Evolutionary conservation across 805 yeast species (phyloP), one percentile per base, ranked within the genome.

Genomic region (Candida koratica): DNA sequence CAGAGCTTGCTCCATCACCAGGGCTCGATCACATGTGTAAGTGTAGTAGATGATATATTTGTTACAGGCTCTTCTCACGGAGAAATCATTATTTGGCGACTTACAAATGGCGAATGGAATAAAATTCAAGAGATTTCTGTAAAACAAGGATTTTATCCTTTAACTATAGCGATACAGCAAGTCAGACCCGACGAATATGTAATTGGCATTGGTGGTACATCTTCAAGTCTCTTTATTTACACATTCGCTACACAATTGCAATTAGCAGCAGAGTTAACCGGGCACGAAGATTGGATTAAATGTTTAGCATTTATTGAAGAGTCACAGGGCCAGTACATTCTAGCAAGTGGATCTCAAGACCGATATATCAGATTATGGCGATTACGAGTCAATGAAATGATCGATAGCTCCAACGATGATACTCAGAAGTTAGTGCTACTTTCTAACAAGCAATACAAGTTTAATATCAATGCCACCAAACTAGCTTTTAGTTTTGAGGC

Each of bases 241-340:
- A 56, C 80, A 0, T 39, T 44, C 1, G 32, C 38, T 4, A 34
- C 41, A 5, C 22, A 45, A 9, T 60, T 70, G 27, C 35, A 48
- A 6, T 64, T 61, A 36, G 64, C 69, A 19, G 83, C 88, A 1
- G 62, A 62, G 6, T 59, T 93, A 22, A 71, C 79, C 17, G 98
- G 99, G 4, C 98, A 93, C 56, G 98, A 93, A 59, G 96, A 89
- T 58, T 93, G 99, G 99, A 75, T 93, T 34, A 83, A 84, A 53
- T 71, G 86, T 10, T 60, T 93, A 19, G 71, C 79, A 1, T 76
- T 86, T 51, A 76, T 72, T 24, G 58, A 69, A 38, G 69, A 63
- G 13, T 56, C 59, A 0, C 67, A 66, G 5, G 75, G 71, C 15
- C 79, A 76, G 41, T 77, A 71, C 47, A 54, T 85, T 2, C 64